Conservation (phyloP, 495 filamentous ascomycete species). For the Lepraria neglecta region DNA sequence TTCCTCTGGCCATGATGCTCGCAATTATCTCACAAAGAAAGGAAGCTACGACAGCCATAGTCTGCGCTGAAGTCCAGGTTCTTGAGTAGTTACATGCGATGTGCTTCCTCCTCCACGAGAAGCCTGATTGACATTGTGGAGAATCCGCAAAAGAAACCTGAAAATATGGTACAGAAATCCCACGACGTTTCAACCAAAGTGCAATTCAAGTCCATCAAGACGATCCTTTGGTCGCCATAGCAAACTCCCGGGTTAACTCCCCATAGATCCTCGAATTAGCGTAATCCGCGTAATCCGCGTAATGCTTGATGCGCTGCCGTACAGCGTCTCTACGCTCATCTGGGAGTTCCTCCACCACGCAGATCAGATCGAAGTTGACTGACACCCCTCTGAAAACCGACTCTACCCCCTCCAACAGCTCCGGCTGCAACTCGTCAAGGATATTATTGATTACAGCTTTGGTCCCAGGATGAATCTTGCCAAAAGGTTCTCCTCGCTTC, state of each 20-base stretch:
- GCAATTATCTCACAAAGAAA: too few species aligned
- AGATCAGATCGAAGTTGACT: conserved; percentile 6
- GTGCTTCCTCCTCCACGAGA: too few species aligned
- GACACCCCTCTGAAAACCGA: neutral
- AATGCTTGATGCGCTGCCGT: neutral
- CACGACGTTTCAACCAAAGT: too few species aligned
- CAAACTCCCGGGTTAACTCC: neutral
- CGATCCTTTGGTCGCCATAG: neutral
- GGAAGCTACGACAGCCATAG: too few species aligned
- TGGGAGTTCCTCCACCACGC: neutral
- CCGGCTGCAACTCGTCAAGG: neutral
- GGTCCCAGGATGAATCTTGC: neutral
- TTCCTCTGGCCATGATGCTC: too few species aligned
- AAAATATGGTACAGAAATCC: too few species aligned
- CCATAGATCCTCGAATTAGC: neutral
- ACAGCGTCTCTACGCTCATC: neutral
- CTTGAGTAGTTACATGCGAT: too few species aligned
- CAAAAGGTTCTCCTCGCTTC: conserved; percentile 1
- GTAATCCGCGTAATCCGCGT: neutral
- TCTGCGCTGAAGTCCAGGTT: too few species aligned
- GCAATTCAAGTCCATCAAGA: too few species aligned
- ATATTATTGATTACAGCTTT: neutral
- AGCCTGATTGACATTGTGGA: too few species aligned
- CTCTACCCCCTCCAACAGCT: neutral
- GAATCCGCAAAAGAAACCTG: too few species aligned